phyloP scores from a whole-genome alignment of 176 grass and related monocot species.

The barley (Hordeum vulgare) region MorexV3_pseudomolecules_assembly NC_058519.1:132618429-132618928 shows the following conservation, averaged over 20 bases:
- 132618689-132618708: background rate
- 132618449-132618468: background rate
- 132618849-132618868: constrained; percentile 51
- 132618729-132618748: background rate
- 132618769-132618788: background rate
- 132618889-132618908: constrained; percentile 77
- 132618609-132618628: background rate
- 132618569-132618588: background rate
- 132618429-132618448: background rate
- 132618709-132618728: background rate
- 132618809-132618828: background rate
- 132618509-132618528: background rate
- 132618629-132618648: background rate
- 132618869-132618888: constrained; percentile 84
- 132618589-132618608: background rate
- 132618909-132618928: constrained; percentile 59
- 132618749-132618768: background rate
- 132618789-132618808: background rate
- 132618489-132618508: background rate
- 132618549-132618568: background rate
- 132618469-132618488: background rate
- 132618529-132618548: background rate
- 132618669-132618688: background rate
- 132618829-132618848: background rate
- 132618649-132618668: constrained; percentile 3